Evolutionary conservation across 2,329 filamentous ascomycete species (phyloP), one percentile per base, ranked within the genome.

Genomic region (Aspergillus novofumigatus): DNA sequence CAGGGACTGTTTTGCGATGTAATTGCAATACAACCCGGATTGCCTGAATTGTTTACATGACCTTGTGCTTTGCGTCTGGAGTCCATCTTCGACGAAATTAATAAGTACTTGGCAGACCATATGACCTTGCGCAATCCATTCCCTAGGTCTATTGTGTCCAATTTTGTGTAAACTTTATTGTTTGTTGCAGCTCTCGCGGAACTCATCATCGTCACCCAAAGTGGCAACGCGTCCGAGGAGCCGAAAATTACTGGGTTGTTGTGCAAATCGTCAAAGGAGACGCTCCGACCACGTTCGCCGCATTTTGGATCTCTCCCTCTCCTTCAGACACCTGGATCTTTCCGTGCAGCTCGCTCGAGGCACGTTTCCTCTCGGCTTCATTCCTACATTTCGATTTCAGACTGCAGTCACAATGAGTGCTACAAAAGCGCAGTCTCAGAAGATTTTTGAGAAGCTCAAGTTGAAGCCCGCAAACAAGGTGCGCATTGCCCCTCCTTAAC

Each of bases 361-460:
- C 42, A 53, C 44, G 28, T 38, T 51, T 47, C 11, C 32, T 28
- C 41, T 28, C 29, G 14, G 17, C 32, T 60, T 56, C 47, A 28
- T 49, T 55, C 50, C 23, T 54, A 35, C 41, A 49, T 54, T 52
- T 53, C 38, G 52, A 45, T 58, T 51, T 50, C 49, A 54, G 44
- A 38, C 14, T 38, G 32, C 41, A 58, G 52, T 53, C 70, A 75
- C 58, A 52, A 85, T 86, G 83, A 81, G 81, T 75, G 94, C 94
- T 72, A 88, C 90, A 53, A 99, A 97, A 83, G 86, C 91, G 74
- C 87, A 97, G 81, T 97, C 93, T 78, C 90, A 93, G 75, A 93
- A 92, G 80, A 91, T 99, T 77, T 99, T 99, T 79, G 90, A 96
- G 81, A 97, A 97, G 81, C 81, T 97, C 74, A 97, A 96, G 83